Conservation (phyloP, 31 red algal genomes). For the Bonnemaisonia californica region DNA sequence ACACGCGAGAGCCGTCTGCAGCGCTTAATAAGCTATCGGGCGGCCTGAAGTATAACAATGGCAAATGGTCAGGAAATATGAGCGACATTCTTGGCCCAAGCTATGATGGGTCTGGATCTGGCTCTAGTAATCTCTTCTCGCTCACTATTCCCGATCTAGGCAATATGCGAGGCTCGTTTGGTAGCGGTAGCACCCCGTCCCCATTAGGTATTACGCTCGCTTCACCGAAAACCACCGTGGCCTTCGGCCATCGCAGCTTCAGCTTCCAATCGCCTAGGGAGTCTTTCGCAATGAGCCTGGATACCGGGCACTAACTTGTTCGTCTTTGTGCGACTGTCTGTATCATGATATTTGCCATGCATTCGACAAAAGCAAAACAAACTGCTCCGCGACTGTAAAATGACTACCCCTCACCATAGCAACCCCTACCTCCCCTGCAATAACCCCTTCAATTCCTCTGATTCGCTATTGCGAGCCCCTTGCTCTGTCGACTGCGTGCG, state of each 20-base stretch:
- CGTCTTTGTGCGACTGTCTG: background rate
- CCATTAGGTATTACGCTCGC: conserved; percentile 56
- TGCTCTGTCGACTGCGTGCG: too few relatives aligned
- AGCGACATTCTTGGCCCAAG: conserved; percentile 16
- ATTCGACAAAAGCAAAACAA: background rate
- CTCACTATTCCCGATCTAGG: conserved; percentile 46
- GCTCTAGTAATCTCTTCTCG: conserved; percentile 12
- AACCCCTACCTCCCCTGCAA: too few relatives aligned
- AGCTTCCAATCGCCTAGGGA: conserved; percentile 40
- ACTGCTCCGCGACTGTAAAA: background rate
- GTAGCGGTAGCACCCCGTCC: conserved; percentile 49
- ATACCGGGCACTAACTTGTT: background rate
- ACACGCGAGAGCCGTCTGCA: conserved; percentile 14
- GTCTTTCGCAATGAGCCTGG: conserved; percentile 20
- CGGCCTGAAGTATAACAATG: conserved; percentile 25
- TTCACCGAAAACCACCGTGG: conserved; percentile 20
- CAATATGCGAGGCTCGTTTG: conserved; percentile 34
- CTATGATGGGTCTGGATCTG: conserved; percentile 8
- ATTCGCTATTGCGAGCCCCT: too few relatives aligned
- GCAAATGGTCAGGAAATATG: conserved; percentile 32
- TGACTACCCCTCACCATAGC: background rate
- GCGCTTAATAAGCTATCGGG: conserved; percentile 14
- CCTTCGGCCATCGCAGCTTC: conserved; percentile 38
- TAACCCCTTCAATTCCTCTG: too few relatives aligned
- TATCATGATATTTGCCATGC: background rate